Percentiles rank a stretch among this genome's conserved stretches.
Conservation (phyloP, 1,139 yeast species). For the Saccharomyces pastorianus region DNA sequence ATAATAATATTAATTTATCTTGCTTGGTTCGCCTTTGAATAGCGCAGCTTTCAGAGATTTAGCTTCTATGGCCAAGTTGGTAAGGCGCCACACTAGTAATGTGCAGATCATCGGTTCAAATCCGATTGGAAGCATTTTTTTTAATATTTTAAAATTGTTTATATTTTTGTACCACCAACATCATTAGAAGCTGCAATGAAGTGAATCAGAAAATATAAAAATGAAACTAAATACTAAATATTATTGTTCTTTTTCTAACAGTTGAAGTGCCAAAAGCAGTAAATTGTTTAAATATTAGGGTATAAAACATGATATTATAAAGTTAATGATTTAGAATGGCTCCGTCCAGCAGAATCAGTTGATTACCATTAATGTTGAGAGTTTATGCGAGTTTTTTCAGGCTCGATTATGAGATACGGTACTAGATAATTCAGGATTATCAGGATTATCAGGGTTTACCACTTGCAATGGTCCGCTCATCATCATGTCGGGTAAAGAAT, state of each 20-base stretch:
- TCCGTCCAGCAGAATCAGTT: not conserved
- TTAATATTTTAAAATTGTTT: constrained; percentile 10
- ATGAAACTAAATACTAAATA: not conserved
- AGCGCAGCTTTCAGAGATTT: not conserved
- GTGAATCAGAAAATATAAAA: too few relatives aligned
- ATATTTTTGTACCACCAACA: constrained; percentile 4
- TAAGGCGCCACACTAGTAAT: constrained; percentile 39
- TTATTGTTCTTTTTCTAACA: not conserved
- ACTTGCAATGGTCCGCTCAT: constrained; percentile 28
- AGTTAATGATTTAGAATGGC: not conserved
- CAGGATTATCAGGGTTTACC: constrained; percentile 30
- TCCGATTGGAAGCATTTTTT: constrained; percentile 35
- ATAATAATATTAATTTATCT: too few relatives aligned
- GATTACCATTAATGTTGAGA: not conserved
- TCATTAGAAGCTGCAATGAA: too few relatives aligned
- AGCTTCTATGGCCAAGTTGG: constrained; percentile 38
- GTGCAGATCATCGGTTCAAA: constrained; percentile 37
- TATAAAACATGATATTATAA: not conserved
- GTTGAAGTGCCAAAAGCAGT: not conserved
- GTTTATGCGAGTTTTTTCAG: not conserved
- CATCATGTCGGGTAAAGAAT: constrained; percentile 56
- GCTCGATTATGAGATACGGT: not conserved
- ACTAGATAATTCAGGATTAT: constrained; percentile 7
- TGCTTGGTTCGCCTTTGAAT: not conserved
- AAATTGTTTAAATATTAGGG: not conserved